A percentile compares a stretch with the other conserved stretches of the same genome.
These are phyloP conservation scores for Avena atlantica DNA, from an alignment of 176 grass and related monocot species.

Conservation along the genomic window DNA sequence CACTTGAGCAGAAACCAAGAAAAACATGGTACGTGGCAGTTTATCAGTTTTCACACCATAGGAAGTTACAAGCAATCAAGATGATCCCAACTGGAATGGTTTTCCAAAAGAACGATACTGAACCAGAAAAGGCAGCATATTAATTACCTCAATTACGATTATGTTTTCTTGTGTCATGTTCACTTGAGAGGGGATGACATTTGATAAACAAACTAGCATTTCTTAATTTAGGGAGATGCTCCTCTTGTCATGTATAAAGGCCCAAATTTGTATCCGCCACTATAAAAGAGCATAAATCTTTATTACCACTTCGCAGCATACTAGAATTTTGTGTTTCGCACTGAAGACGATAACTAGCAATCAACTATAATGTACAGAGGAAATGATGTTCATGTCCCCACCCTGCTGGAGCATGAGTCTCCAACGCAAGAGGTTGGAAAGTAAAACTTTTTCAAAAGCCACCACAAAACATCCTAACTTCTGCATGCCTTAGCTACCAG, in stretches of 20 bases:
- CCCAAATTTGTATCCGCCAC: neutral
- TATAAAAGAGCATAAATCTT: neutral
- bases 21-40: neutral
- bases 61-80: conserved; percentile 9
- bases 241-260: neutral
- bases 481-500: neutral
- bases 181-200: neutral
- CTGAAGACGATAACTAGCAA: neutral
- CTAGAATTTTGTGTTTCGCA: neutral
- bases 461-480: neutral
- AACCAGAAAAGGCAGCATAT: conserved; percentile 2
- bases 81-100: neutral
- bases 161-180: neutral
- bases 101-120: neutral
- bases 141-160: conserved; percentile 2
- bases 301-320: neutral
- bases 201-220: neutral
- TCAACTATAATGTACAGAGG: neutral
- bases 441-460: neutral
- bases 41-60: conserved; percentile 22
- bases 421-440: neutral
- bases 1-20: neutral
- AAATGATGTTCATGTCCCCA: neutral
- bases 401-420: neutral
- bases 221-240: neutral